Evolutionary conservation across 345 rosid species (phyloP).

Genomic region (Dovyalis caffra): DNA sequence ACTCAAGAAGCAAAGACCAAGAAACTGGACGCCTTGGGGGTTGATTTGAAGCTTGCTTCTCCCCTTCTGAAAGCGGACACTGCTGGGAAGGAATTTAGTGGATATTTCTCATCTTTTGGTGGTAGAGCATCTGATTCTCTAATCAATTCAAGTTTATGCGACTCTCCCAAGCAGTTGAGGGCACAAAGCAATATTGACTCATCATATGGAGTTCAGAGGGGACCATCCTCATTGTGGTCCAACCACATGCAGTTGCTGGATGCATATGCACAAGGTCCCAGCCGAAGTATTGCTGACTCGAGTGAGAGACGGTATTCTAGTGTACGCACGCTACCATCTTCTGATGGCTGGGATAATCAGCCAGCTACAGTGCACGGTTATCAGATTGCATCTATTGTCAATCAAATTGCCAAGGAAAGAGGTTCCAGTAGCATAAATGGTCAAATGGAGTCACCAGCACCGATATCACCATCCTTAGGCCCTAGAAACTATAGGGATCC

Average conservation of each 20-base stretch:
- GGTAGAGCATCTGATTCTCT: slow-evolving; percentile 59
- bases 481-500: slow-evolving; percentile 58
- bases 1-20: slow-evolving; percentile 65
- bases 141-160: slow-evolving; percentile 45
- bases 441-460: slow-evolving; percentile 50
- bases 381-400: slow-evolving; percentile 59
- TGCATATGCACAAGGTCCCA: slow-evolving; percentile 53
- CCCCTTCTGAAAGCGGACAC: slow-evolving; percentile 49
- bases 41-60: slow-evolving; percentile 43
- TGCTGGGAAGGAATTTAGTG: slow-evolving; percentile 46
- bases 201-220: slow-evolving; percentile 53
- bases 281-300: slow-evolving; percentile 41
- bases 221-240: slow-evolving; percentile 55
- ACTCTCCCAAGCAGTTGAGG: slow-evolving; percentile 59
- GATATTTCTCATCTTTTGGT: slow-evolving; percentile 45
- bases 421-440: slow-evolving; percentile 46
- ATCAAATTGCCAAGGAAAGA: slow-evolving; percentile 52
- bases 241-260: slow-evolving; percentile 51
- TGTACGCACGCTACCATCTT: slow-evolving; percentile 59
- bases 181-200: slow-evolving; percentile 54
- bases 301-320: slow-evolving; percentile 73
- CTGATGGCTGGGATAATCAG: slow-evolving; percentile 62
- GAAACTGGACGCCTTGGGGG: slow-evolving; percentile 55
- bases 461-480: slow-evolving; percentile 47
- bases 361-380: slow-evolving; percentile 62